Evolutionary conservation across 164 flowering plant species (phyloP).

Genomic region (Magnolia sinica): DNA sequence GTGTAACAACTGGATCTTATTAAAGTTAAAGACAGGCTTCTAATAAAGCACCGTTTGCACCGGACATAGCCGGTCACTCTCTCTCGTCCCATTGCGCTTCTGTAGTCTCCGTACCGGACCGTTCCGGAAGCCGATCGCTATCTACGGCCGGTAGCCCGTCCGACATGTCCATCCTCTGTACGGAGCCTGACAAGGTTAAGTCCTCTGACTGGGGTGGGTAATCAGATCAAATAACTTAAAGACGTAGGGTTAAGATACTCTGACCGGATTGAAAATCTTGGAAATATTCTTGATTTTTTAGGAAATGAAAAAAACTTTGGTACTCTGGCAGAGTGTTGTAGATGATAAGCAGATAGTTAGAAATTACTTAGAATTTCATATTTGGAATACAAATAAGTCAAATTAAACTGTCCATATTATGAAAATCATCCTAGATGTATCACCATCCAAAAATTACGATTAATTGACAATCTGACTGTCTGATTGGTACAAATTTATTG

Average conservation of each 20-base stretch:
- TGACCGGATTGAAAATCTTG: background rate
- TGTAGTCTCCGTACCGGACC: background rate
- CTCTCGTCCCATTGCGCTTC: background rate
- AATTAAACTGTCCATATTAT: no score
- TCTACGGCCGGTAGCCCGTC: background rate
- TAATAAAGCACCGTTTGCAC: slow-evolving; percentile 10
- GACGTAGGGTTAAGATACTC: background rate
- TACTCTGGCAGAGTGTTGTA: no score
- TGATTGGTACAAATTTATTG: no score
- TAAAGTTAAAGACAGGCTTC: background rate
- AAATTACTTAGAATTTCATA: no score
- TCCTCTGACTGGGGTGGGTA: background rate
- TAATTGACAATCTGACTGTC: no score
- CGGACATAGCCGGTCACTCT: background rate
- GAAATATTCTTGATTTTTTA: background rate
- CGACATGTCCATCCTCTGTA: background rate
- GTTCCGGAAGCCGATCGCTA: background rate
- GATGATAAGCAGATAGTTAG: no score
- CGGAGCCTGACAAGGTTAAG: background rate
- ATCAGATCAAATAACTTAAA: background rate
- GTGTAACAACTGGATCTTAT: background rate
- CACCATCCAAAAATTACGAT: no score
- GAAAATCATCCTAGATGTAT: no score
- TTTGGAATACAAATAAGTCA: no score
- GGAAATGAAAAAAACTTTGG: background rate